A percentile compares a stretch with the other conserved stretches of the same genome.
These are phyloP conservation scores for Phytophthora pisi DNA, from an alignment of 352 stramenopile genomes.

Conservation along the genomic window DNA sequence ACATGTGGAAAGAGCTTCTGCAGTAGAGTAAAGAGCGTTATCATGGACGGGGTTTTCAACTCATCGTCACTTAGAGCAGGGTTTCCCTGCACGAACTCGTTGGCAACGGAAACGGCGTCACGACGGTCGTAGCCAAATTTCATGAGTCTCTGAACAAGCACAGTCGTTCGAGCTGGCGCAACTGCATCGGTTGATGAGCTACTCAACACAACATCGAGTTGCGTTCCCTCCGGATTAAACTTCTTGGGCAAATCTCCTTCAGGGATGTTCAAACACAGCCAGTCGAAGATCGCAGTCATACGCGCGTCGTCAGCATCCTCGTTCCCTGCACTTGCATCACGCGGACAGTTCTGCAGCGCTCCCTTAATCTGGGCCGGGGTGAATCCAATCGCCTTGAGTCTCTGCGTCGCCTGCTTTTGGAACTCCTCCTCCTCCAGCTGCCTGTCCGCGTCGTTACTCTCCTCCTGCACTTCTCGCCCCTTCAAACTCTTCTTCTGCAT, in stretches of 20 bases:
- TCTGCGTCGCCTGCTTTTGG: constrained; percentile 28
- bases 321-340: constrained; percentile 15
- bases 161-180: constrained; percentile 28
- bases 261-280: constrained; percentile 81
- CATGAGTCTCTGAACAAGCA: constrained; percentile 76
- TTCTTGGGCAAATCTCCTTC: constrained; percentile 78
- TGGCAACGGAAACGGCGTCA: constrained; percentile 54
- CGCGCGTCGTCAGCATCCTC: constrained; percentile 27
- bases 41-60: constrained; percentile 42
- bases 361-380: constrained; percentile 49
- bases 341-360: constrained; percentile 43
- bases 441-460: constrained; percentile 9
- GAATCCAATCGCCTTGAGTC: constrained; percentile 67
- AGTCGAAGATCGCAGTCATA: constrained; percentile 64
- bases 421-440: constrained; percentile 26
- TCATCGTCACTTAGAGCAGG: constrained; percentile 33
- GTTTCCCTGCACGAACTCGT: constrained; percentile 41
- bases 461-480: neutral
- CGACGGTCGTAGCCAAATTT: constrained; percentile 79
- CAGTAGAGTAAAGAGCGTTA: constrained; percentile 47
- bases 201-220: constrained; percentile 83
- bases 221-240: constrained; percentile 90
- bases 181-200: constrained; percentile 14
- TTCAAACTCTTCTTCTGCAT: constrained; percentile 20
- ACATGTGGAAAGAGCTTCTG: constrained; percentile 49